Conservation (phyloP, 805 yeast species). For the Yarrowia sp. region DNA sequence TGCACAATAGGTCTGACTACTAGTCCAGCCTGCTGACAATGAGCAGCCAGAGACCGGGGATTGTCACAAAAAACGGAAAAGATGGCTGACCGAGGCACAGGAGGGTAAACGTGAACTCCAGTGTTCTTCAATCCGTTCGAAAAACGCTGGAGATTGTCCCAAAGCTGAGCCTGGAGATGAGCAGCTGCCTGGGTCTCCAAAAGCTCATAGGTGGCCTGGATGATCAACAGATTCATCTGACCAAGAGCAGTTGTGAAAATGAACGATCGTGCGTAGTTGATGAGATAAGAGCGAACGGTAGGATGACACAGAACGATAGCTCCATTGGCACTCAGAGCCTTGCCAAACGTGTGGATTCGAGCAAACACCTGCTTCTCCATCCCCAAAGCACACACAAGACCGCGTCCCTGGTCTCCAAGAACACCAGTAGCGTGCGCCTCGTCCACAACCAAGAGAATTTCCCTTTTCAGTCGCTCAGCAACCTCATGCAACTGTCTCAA, state of each 20-base stretch:
- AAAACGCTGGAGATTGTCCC: slow-evolving; percentile 12
- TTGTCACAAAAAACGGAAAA: slow-evolving; percentile 41
- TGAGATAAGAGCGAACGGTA: slow-evolving; percentile 39
- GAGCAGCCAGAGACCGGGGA: slow-evolving; percentile 43
- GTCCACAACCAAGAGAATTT: slow-evolving; percentile 59
- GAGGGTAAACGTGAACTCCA: slow-evolving; percentile 10
- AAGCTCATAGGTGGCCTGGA: slow-evolving; percentile 42
- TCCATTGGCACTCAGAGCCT: slow-evolving; percentile 45
- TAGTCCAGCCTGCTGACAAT: slow-evolving; percentile 43
- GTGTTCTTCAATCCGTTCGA: slow-evolving; percentile 4
- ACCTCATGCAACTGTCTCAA: slow-evolving; percentile 29
- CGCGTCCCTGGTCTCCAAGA: slow-evolving; percentile 81
- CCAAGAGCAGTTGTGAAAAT: slow-evolving; percentile 44
- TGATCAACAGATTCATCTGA: slow-evolving; percentile 41
- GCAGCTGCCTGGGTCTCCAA: slow-evolving; percentile 5
- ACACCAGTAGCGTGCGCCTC: slow-evolving; percentile 96
- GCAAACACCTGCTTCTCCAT: slow-evolving; percentile 42
- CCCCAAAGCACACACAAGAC: slow-evolving; percentile 49
- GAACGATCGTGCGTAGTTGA: slow-evolving; percentile 45
- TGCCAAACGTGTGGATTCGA: slow-evolving; percentile 45
- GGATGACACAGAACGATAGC: slow-evolving; percentile 43
- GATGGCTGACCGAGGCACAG: slow-evolving; percentile 33
- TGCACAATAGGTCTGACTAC: slow-evolving; percentile 45
- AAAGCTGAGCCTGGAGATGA: slow-evolving; percentile 1
- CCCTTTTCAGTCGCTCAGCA: neutral